A percentile compares a stretch with the other conserved stretches of the same genome.
phyloP scores from a whole-genome alignment of 176 grass and related monocot species.

The Zoysia japonica region DNA sequence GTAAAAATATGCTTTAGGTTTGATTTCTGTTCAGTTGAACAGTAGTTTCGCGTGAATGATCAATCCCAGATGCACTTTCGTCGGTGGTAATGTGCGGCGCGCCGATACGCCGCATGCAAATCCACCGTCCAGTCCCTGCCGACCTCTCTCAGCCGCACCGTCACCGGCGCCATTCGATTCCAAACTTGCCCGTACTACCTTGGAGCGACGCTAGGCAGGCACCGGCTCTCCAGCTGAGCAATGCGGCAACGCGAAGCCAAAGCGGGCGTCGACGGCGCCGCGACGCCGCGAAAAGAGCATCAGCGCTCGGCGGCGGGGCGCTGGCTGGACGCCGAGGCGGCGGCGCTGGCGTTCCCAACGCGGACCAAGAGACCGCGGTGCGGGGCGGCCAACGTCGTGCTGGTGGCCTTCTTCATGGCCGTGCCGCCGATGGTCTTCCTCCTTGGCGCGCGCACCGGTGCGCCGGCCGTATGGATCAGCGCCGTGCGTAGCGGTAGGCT shows the following conservation, averaged over 20 bases:
- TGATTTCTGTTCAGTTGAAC: not conserved
- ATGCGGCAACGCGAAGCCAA: slow-evolving; percentile 22
- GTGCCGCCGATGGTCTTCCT: not conserved
- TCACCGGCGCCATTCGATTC: not conserved
- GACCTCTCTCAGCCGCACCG: not conserved
- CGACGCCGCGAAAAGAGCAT: not conserved
- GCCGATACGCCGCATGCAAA: not conserved
- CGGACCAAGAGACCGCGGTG: too few species aligned
- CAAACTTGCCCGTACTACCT: not conserved
- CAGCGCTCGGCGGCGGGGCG: too few species aligned
- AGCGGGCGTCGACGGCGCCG: not conserved
- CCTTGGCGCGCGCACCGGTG: not conserved
- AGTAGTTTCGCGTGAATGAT: not conserved
- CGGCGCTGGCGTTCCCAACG: too few species aligned
- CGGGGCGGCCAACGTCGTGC: too few species aligned
- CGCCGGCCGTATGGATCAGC: slow-evolving; percentile 25
- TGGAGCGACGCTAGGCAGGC: not conserved
- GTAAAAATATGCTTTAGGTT: not conserved
- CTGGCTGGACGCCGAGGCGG: too few species aligned
- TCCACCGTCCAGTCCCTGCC: not conserved
- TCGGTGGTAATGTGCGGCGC: not conserved
- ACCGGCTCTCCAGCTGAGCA: not conserved
- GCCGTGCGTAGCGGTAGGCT: not conserved
- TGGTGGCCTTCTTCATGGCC: too few species aligned
- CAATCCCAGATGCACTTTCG: not conserved